Evolutionary conservation across 2,329 filamentous ascomycete species (phyloP), one percentile per base, ranked within the genome.

Genomic region (Nemania bipapillata): DNA sequence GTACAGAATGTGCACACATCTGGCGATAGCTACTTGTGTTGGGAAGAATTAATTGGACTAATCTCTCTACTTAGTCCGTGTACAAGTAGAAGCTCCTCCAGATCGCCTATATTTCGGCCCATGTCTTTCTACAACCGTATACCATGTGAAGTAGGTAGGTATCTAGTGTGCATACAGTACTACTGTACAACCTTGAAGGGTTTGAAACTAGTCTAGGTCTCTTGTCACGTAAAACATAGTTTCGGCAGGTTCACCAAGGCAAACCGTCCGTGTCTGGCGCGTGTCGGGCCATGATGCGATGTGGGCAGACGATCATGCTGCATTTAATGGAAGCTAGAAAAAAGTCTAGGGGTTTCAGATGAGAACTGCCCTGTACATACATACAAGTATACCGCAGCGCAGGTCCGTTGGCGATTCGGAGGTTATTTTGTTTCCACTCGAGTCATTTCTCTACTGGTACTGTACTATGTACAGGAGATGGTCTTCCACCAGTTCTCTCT

Each of bases 241-340:
- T 54, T 54, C 47, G 49, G 49, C 45, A 35, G 17, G 40, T 57
- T 24, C 22, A 54, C 32, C 9, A 37, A n/a, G 9, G 20, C 45
- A 42, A 45, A 58, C 24, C 52, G 28, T 24, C 53, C 32, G 12
- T 32, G 30, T 32, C 30, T 32, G 30, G 30, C 30, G 30, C 30
- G 30, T 32, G 40, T 53, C 26, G 17, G n/a, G 22, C 26, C 7
- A 30, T 47, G 55, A 22, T 55, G 30, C n/a, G 53, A 66, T 63
- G 66, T 63, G 66, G 66, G 57, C 63, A 66, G 63, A 66, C 63
- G 37, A 66, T 63, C 56, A 62, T 68, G 66, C 57, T 56, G 57
- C 65, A 26, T 20, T 11, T 17, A 17, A 5, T 35, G 53, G 50
- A 55, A 64, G 20, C 22, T n/a, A 24, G 20, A 26, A 28, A 45